A percentile compares a stretch with the other conserved stretches of the same genome.
Evolutionary conservation across 2,329 filamentous ascomycete genomes (phyloP).

Genomic region (Ophiostoma sp.): DNA sequence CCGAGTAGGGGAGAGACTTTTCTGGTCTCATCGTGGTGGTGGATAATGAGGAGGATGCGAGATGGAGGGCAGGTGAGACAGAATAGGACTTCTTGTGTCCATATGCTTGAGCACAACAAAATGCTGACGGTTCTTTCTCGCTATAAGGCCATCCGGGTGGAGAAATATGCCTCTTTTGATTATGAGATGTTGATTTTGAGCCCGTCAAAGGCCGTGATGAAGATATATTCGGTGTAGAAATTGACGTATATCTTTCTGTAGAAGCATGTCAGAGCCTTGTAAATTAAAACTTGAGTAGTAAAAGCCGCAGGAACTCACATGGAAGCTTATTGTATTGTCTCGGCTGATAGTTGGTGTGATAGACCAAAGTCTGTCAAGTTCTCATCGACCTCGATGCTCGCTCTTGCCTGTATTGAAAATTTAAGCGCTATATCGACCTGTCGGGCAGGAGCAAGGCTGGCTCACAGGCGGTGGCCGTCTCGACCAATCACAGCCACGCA

Average conservation of each 20-base stretch:
- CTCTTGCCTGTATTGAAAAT: conserved; percentile 2
- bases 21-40: conserved; percentile 25
- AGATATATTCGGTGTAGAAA: not conserved
- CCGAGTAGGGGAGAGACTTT: conserved; percentile 64
- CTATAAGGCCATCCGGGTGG: not conserved
- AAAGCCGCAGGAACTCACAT: not conserved
- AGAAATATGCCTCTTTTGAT: not conserved
- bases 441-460: conserved; percentile 16
- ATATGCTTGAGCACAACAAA: not conserved
- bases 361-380: not conserved
- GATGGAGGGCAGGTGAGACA: not conserved
- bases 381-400: not conserved
- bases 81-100: not conserved
- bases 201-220: not conserved
- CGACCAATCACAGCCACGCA: conserved; percentile 20
- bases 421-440: conserved; percentile 14
- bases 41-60: not conserved
- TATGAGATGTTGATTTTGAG: not conserved
- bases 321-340: not conserved
- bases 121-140: not conserved
- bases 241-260: too few species aligned
- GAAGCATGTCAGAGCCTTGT: not conserved
- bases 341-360: not conserved
- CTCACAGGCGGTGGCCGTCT: not conserved
- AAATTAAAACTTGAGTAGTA: not conserved